Evolutionary conservation across 106 monocot genomes (phyloP).

Genomic region (Amphibolis antarctica): DNA sequence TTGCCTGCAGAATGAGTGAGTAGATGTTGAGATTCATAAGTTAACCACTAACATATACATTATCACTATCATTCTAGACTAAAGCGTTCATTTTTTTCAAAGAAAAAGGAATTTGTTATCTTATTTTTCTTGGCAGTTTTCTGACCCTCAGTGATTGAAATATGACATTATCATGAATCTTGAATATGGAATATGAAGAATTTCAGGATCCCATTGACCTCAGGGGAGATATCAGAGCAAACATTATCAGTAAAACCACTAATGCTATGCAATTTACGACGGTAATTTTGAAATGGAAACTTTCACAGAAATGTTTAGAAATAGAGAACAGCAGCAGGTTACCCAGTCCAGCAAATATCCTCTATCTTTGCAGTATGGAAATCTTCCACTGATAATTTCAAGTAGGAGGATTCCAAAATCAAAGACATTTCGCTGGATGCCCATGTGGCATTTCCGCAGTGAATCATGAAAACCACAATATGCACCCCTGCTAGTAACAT

Average conservation of each 20-base stretch:
- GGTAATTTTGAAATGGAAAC: no score
- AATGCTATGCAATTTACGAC: no score
- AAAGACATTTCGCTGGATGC: constrained; percentile 54
- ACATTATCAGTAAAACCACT: no score
- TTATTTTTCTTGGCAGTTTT: no score
- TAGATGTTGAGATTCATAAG: background rate
- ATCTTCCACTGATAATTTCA: constrained; percentile 77
- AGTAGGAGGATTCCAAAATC: constrained; percentile 84
- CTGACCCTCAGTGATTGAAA: no score
- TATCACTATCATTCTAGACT: no score
- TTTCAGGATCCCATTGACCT: no score
- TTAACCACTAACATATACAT: background rate
- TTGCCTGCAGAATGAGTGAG: constrained; percentile 37
- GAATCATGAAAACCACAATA: constrained; percentile 31
- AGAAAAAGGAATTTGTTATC: no score
- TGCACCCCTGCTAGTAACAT: constrained; percentile 15
- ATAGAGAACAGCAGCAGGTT: background rate
- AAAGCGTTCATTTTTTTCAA: no score
- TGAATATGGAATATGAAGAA: no score
- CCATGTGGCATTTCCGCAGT: constrained; percentile 33
- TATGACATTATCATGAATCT: no score
- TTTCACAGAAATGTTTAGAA: background rate
- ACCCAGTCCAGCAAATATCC: constrained; percentile 75
- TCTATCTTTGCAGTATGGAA: constrained; percentile 52
- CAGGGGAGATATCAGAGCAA: no score